Percentiles rank a stretch among this genome's conserved stretches.
phyloP scores from a whole-genome alignment of 768 basidiomycete species.

The Termitomyces sp. region DNA sequence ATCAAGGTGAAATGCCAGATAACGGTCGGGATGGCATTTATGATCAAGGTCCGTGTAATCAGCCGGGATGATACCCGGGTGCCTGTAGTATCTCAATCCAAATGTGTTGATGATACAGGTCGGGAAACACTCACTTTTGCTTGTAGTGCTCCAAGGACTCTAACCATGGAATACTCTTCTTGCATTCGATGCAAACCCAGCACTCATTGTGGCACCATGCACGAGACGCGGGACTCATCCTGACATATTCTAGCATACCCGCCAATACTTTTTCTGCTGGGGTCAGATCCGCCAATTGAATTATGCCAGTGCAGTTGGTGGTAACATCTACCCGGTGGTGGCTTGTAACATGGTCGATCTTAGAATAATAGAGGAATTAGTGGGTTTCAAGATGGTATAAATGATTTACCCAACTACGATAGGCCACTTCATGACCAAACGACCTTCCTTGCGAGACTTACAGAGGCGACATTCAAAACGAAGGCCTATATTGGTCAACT shows the following conservation, averaged over 20 bases:
- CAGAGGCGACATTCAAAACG: slow-evolving; percentile 16
- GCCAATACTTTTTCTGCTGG: background rate
- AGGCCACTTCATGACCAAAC: slow-evolving; percentile 19
- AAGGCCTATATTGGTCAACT: background rate
- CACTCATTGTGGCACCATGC: background rate
- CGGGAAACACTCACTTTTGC: background rate
- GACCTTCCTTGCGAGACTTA: slow-evolving; percentile 7
- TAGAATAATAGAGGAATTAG: background rate
- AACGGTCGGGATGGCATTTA: background rate
- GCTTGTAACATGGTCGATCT: background rate
- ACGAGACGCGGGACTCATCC: slow-evolving; percentile 5
- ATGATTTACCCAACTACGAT: slow-evolving; percentile 5
- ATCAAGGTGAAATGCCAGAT: slow-evolving; percentile 10
- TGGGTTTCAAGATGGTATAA: background rate
- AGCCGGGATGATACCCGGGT: background rate
- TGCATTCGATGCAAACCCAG: slow-evolving; percentile 13
- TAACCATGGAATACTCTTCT: slow-evolving; percentile 5
- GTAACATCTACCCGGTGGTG: background rate
- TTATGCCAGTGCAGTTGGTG: background rate
- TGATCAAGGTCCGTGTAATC: slow-evolving; percentile 5
- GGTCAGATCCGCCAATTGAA: background rate
- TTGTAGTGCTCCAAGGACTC: slow-evolving; percentile 5
- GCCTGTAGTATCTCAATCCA: background rate
- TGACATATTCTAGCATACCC: slow-evolving; percentile 5
- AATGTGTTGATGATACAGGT: background rate